Base-by-base conservation (phyloP, 176 grass and related monocot species). In the Carex kokanica region DNA sequence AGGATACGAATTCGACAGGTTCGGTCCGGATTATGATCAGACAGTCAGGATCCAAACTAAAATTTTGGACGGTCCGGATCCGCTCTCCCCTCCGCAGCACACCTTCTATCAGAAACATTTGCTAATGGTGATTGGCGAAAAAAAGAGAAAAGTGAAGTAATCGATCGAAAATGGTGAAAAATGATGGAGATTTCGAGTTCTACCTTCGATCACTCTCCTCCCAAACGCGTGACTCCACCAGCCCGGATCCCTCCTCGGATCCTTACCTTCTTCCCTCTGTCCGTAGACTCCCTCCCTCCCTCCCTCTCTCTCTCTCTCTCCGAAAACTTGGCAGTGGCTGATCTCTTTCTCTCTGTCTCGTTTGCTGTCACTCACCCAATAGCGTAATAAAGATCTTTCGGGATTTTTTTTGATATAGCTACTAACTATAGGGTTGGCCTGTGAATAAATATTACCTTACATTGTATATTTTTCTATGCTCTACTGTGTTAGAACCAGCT, bases 201-300 rank as follows among this genome's bases (percentile, higher is more conserved):
- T 91, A 98, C 78, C 92, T 98, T 15, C 90, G 95, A 64, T 93
- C 95, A 10, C 89, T 98, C 59, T 98, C 95, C 68, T 85, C 95
- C 25, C 88, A 92, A 6, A 78, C 89, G n/a, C 84, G 95, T 43
- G 92, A 95, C 80, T 98, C 95, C 73, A 79, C 92, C 41, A 90
- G 87, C 13, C 71, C 87, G 4, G 95, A 93, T 74, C 89, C 89
- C 25, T 86, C 91, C 70, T 90, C 91, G 49, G 90, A 92, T 64
- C 89, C 90, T 64, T 93, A 94, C 54, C 86, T 95, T 82, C 95
- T 95, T 82, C 89, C 92, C 83, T 95, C 95, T 17, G 95, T 98
- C 86, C 84, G 85, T 66, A 47, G 23, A 65, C 79, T 64, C 78
- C 41, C 14, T 51, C 29, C 1, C n/a, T 18, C 60, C 20, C 13